A percentile compares a stretch with the other conserved stretches of the same genome.
These are phyloP conservation scores for Aspergillus ellipticus DNA, from an alignment of 495 filamentous ascomycete species.

Conservation along the genomic window DNA sequence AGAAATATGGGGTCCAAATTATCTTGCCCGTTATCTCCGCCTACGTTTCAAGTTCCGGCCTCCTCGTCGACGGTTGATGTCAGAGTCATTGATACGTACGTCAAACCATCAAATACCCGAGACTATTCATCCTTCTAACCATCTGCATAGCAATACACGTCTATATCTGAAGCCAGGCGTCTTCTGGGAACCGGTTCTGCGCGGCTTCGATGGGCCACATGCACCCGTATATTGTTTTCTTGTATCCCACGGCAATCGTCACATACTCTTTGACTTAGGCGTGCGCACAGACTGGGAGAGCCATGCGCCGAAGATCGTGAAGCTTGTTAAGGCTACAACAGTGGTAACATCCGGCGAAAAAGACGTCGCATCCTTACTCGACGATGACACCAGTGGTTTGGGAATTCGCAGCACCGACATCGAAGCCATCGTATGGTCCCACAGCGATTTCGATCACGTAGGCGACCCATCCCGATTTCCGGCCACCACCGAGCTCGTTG, in stretches of 20 bases:
- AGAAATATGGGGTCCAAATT: no score
- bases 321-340: background rate
- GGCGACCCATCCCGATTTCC: no score
- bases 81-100: constrained; percentile 8
- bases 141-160: background rate
- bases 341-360: background rate
- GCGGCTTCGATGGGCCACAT: background rate
- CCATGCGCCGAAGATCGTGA: background rate
- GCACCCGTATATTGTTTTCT: background rate
- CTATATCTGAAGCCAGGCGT: background rate
- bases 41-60: background rate
- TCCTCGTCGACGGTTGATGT: background rate
- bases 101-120: background rate
- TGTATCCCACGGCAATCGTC: background rate
- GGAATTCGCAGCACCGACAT: constrained; percentile 21
- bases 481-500: no score
- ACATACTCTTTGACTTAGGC: constrained; percentile 6
- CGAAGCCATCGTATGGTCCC: constrained; percentile 32
- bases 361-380: background rate
- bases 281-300: constrained; percentile 8
- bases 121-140: background rate
- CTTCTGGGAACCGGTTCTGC: background rate
- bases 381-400: background rate
- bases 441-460: constrained; percentile 17
- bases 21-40: no score